Base-by-base conservation (phyloP, 1,139 yeast species). In the Geotrichum citri-aurantii region DNA sequence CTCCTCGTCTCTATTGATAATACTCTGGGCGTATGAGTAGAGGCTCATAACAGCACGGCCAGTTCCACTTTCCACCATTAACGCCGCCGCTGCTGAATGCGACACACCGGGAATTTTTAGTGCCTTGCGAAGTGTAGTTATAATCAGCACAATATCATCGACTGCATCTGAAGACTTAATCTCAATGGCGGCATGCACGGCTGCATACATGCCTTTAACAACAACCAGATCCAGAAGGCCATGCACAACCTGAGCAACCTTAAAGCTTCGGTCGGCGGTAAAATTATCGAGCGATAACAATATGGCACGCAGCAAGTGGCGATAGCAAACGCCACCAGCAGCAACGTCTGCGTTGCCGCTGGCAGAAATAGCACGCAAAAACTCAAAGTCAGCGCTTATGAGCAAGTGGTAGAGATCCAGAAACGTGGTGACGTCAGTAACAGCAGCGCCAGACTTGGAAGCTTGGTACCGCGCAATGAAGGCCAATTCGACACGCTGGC, bases 401-500 rank as follows among this genome's bases (percentile, higher is more conserved):
- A 70, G 59, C 26, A 68, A 59, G 12, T 63, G 58, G 56, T 66
- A 64, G 46, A 65, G 61, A 23, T 59, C 48, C n/a, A 54, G 47
- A 53, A 64, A 61, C 23, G 60, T 56, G 17, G 63, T 27, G 11
- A 56, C 56, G 19, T 64, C 64, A 11, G 61, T 59, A 11, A 55
- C 57, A n/a, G 55, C 46, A 17, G 59, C n/a, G 7, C 53, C 55
- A 1, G 58, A 57, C 31, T 62, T 61, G 10, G 81, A 77, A 37
- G 81, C 68, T 1, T 81, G 74, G 67, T 82, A 82, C 50, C 81
- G 72, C 50, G 89, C 77, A 66, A 81, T 84, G 68, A 90, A 90
- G 1, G 89, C 81, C 60, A 88, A 72, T 65, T 88, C 92, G 50
- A 85, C 75, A 55, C 96, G 79, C 56, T 82, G 88, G 56, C 79